Base-by-base conservation (phyloP, 2,329 filamentous ascomycete genomes). In the Arthrobotrys iridis region DNA sequence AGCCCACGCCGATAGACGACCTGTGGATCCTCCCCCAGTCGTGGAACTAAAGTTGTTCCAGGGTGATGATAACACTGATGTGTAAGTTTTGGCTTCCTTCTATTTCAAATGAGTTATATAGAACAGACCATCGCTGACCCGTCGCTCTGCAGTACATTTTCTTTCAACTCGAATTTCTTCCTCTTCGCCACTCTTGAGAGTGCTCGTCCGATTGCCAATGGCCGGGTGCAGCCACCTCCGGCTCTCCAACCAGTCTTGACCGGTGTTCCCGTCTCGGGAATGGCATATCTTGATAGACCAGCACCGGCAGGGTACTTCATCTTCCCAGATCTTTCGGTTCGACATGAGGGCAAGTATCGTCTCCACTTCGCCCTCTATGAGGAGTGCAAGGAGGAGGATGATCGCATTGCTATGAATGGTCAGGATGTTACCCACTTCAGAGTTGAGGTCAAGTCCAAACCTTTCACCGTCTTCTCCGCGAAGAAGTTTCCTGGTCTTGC, bases 401-500 rank as follows among this genome's bases (percentile, higher is more conserved):
- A 83, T 81, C 77, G 84, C 57, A 80, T 85, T 78, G 78, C 82
- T 78, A 78, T 85, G 82, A 78, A 83, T 79, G 33, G 79, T 80
- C 43, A 82, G 84, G 81, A 82, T 65, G 77, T 80, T 40, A 78
- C 79, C n/a, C 78, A 80, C 18, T 79, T 79, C 37, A 81, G 80
- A 63, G 88, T 97, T 83, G 93, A 97, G 82, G 91, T 97, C 79
- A 93, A 94, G 85, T 96, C 95, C 0, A 84, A 87, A 10, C 89
- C 92, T 0, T 98, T 99, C 82, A 89, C 88, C 55, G 95, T 98
- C 43, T 98, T 87, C 84, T 97, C 93, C 79, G 95, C 95, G 59
- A 99, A 98, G 89, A 98, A 97, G 84, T 99, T 99, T 84, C 95
- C 95, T 13, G 95, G 94, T 15, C 85, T 98, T 72, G 90, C 91